Conservation (phyloP, 2,329 filamentous ascomycete genomes). For the Chaetomium olivaceum region DNA sequence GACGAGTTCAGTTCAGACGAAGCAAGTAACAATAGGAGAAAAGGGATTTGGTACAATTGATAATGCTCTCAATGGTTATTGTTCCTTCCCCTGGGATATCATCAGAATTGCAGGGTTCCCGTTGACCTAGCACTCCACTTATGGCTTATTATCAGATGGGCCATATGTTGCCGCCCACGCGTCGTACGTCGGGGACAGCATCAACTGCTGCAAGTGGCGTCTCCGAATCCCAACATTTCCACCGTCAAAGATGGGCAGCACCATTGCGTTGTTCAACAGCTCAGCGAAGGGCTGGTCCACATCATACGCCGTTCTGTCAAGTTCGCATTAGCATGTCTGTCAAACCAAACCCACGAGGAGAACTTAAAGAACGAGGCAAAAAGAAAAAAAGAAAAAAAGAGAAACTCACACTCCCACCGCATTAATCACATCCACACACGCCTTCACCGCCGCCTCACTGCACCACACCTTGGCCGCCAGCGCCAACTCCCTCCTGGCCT, state of each 20-base stretch:
- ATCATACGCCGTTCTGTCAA: slow-evolving; percentile 43
- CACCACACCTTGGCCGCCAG: slow-evolving; percentile 54
- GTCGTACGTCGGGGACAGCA: slow-evolving; percentile 47
- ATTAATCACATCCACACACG: slow-evolving; percentile 51
- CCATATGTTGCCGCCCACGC: slow-evolving; percentile 45
- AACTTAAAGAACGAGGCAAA: no score
- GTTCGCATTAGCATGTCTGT: slow-evolving; percentile 15
- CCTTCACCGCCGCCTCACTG: slow-evolving; percentile 51
- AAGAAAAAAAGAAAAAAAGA: no score
- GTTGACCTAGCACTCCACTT: background rate
- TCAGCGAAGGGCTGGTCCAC: slow-evolving; percentile 45
- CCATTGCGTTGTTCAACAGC: slow-evolving; percentile 48
- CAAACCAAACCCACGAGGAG: no score
- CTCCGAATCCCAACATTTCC: slow-evolving; percentile 56
- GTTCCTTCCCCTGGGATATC: no score
- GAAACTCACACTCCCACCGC: slow-evolving; percentile 50
- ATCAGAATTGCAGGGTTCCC: no score
- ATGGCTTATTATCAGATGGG: slow-evolving; percentile 17
- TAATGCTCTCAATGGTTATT: no score
- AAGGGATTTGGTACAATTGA: no score
- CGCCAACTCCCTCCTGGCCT: slow-evolving; percentile 46
- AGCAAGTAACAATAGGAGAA: no score
- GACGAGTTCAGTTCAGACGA: no score
- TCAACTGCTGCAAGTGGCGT: slow-evolving; percentile 49
- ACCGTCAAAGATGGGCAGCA: slow-evolving; percentile 53